Percentiles rank a stretch among this genome's conserved stretches.
These are phyloP conservation scores for Harringtonia lauricola DNA, from an alignment of 2,329 filamentous ascomycete species.

Conservation along the genomic window DNA sequence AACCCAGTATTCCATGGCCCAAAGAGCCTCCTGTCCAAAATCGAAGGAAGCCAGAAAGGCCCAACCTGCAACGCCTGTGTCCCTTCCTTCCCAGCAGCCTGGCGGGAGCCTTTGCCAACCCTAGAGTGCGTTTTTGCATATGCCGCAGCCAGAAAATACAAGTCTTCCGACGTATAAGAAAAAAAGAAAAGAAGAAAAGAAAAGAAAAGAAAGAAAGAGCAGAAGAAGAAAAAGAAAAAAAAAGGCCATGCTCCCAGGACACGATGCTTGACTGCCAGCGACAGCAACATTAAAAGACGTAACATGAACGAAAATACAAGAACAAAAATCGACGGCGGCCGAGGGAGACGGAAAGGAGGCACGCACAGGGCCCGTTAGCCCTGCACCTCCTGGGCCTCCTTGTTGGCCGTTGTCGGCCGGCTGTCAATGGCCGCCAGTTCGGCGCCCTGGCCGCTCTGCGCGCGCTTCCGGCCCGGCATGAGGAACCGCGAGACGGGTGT, in stretches of 20 bases:
- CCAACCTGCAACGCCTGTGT: too few relatives aligned
- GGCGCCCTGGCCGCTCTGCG: conserved; percentile 57
- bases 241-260: too few relatives aligned
- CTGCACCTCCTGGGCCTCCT: conserved; percentile 13
- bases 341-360: too few relatives aligned
- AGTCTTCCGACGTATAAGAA: too few relatives aligned
- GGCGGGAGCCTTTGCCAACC: too few relatives aligned
- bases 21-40: neutral
- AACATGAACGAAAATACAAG: neutral
- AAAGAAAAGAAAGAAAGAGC: neutral
- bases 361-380: too few relatives aligned
- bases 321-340: neutral
- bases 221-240: neutral
- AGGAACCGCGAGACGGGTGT: conserved; percentile 44
- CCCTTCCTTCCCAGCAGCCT: too few relatives aligned
- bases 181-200: neutral
- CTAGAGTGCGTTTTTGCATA: too few relatives aligned
- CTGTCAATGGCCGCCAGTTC: conserved; percentile 49
- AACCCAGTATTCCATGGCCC: too few relatives aligned
- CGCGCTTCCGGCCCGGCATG: conserved; percentile 61
- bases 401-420: conserved; percentile 17
- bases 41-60: neutral
- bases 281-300: too few relatives aligned
- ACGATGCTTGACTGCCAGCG: too few relatives aligned
- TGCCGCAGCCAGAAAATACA: too few relatives aligned